Base-by-base conservation (phyloP, 306 rosid genomes). In the Medicago arabica region DNA sequence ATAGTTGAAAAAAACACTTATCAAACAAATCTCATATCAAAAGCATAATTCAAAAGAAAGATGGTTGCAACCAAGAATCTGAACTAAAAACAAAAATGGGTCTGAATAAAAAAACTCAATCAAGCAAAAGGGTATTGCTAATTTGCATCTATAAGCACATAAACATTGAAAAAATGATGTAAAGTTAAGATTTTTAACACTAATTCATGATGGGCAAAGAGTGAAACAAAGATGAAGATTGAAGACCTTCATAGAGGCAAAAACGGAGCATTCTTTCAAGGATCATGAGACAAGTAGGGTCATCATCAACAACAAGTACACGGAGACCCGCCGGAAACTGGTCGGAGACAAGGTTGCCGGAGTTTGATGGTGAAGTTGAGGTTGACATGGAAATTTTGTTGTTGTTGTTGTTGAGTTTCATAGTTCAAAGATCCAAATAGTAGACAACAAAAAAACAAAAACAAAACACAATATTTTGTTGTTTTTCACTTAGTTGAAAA, bases 241-340 rank as follows among this genome's bases (percentile, higher is more conserved):
- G 3, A 61, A 11, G 65, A 96, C 99, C 99, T 81, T 92, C 96
- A 38, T 92, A 96, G 80, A 82, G 86, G 70, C 99, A 95, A 65
- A 80, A 83, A 13, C 84, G 82, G 8, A 96, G 98, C 99, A 96
- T 96, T 91, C 74, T 90, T 85, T 96, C 98, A 75, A 96, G 89
- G 90, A 96, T 92, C 93, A 85, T 82, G 13, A 96, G 96, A 51
- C 99, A 96, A 0, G 99, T 96, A 15, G 97, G 93, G 83, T 96
- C 99, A 85, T 96, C 99, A 40, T 96, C 99, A 0, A 96, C 99
- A 7, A 96, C 93, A 9, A 96, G 87, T 3, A 96, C 99, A 36
- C 99, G 84, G 8, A 96, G 89, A 41, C 99, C 99, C 7, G 65
- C 97, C 85, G 99, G 99, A 72, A 96, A 96, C 88, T 86, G 90